phyloP scores from a whole-genome alignment of 805 yeast species.

The Wickerhamomyces chaumierensis region DNA sequence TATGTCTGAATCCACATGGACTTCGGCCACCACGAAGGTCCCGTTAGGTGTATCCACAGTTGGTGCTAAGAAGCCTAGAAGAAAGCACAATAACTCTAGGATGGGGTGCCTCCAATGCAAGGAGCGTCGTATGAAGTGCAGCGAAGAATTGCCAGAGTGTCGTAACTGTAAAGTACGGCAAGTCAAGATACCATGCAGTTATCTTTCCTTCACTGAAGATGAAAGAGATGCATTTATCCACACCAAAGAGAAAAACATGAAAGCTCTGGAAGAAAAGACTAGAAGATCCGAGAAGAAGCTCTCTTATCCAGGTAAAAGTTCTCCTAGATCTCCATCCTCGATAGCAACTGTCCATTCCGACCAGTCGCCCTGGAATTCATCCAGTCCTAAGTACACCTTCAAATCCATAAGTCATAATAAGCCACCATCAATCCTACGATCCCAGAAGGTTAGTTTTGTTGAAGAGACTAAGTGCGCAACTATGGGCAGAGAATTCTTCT shows the following conservation, averaged over 20 bases:
- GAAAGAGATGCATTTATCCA: conserved; percentile 13
- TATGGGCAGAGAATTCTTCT: conserved; percentile 5
- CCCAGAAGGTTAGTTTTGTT: conserved; percentile 7
- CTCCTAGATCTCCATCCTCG: too few relatives aligned
- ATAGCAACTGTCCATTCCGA: too few relatives aligned
- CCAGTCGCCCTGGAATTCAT: too few relatives aligned
- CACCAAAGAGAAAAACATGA: conserved; percentile 1
- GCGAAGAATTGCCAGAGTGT: conserved; percentile 38
- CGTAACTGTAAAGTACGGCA: conserved; percentile 27
- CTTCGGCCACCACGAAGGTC: too few relatives aligned
- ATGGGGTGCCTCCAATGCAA: conserved; percentile 35
- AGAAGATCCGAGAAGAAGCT: not conserved
- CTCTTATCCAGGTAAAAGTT: too few relatives aligned
- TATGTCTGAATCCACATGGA: too few relatives aligned
- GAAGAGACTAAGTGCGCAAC: conserved; percentile 6
- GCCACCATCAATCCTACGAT: not conserved
- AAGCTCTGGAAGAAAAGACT: not conserved
- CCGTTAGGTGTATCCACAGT: too few relatives aligned
- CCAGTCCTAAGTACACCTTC: not conserved
- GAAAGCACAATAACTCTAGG: conserved; percentile 21
- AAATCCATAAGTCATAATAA: not conserved
- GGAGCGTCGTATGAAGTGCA: conserved; percentile 39
- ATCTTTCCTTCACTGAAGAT: conserved; percentile 11
- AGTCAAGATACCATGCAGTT: conserved; percentile 17
- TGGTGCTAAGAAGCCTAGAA: conserved; percentile 5